These are phyloP conservation scores for Kodamaea sp. DNA, from an alignment of 1,139 yeast genomes.

Conservation along the genomic window DNA sequence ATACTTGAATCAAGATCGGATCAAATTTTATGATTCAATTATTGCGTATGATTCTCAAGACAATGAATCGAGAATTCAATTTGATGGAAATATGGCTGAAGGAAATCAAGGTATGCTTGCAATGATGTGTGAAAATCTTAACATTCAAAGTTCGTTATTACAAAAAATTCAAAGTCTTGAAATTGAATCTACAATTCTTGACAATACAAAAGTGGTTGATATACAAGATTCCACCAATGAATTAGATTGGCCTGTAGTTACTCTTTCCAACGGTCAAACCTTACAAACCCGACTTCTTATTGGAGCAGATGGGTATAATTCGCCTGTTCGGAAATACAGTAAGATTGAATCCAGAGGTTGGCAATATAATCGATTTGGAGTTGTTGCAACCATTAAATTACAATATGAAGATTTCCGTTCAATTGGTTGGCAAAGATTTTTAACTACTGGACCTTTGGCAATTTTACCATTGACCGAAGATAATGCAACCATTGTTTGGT, in stretches of 20 bases:
- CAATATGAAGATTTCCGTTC: slow-evolving; percentile 67
- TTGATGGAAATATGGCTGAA: slow-evolving; percentile 55
- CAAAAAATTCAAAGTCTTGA: slow-evolving; percentile 52
- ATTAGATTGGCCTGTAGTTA: slow-evolving; percentile 74
- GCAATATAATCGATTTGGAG: slow-evolving; percentile 84
- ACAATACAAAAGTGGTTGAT: slow-evolving; percentile 62
- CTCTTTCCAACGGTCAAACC: slow-evolving; percentile 60
- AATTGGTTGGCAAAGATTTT: slow-evolving; percentile 90
- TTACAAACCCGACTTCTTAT: slow-evolving; percentile 71
- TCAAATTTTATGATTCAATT: slow-evolving; percentile 76
- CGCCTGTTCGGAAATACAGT: slow-evolving; percentile 84
- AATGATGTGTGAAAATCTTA: slow-evolving; percentile 85
- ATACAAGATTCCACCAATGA: slow-evolving; percentile 34
- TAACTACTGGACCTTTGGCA: slow-evolving; percentile 92
- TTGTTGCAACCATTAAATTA: slow-evolving; percentile 80
- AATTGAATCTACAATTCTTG: slow-evolving; percentile 45
- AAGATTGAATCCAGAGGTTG: slow-evolving; percentile 87
- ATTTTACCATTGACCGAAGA: slow-evolving; percentile 83
- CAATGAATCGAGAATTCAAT: slow-evolving; percentile 62
- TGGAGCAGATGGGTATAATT: slow-evolving; percentile 96
- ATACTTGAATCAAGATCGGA: slow-evolving; percentile 61
- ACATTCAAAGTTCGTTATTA: slow-evolving; percentile 71
- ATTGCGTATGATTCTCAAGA: slow-evolving; percentile 81
- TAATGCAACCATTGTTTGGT: slow-evolving; percentile 90
- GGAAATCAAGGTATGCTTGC: slow-evolving; percentile 44